A percentile compares a stretch with the other conserved stretches of the same genome.
These are phyloP conservation scores for Acacia concinna DNA, from an alignment of 331 rosid genomes.

Conservation along the genomic window DNA sequence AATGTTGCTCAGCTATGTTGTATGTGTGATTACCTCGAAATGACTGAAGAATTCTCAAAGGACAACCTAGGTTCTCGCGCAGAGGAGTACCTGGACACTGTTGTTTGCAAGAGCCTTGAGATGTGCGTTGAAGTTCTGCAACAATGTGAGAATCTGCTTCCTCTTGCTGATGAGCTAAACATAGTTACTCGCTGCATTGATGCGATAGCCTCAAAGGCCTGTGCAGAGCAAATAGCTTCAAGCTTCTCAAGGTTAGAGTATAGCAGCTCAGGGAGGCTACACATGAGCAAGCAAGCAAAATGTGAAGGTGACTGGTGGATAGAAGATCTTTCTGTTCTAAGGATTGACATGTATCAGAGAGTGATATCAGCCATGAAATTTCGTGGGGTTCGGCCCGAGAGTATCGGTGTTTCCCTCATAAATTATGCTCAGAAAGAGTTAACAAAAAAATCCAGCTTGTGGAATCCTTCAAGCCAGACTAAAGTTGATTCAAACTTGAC, in stretches of 20 bases:
- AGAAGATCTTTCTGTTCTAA: constrained; percentile 84
- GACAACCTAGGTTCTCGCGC: constrained; percentile 83
- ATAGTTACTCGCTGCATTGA: constrained; percentile 83
- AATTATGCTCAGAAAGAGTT: constrained; percentile 89
- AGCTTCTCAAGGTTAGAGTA: constrained; percentile 96
- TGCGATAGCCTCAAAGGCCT: constrained; percentile 92
- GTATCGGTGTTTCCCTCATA: constrained; percentile 85
- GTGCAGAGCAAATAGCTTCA: constrained; percentile 96
- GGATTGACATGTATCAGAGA: constrained; percentile 79
- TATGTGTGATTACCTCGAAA: constrained; percentile 84
- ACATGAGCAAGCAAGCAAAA: constrained; percentile 89
- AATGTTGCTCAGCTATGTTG: constrained; percentile 92
- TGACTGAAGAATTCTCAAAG: constrained; percentile 90
- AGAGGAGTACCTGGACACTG: constrained; percentile 74
- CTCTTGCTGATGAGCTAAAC: constrained; percentile 84
- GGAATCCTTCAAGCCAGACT: constrained; percentile 79
- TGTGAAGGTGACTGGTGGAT: constrained; percentile 98
- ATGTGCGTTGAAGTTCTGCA: constrained; percentile 92
- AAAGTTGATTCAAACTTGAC: constrained; percentile 62
- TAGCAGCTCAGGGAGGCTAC: constrained; percentile 95
- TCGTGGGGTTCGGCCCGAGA: constrained; percentile 95
- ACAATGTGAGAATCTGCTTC: constrained; percentile 82
- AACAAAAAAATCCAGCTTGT: constrained; percentile 74
- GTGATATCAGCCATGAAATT: constrained; percentile 94
- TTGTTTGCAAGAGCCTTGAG: constrained; percentile 91